Base-by-base conservation (phyloP, 306 rosid genomes). In the Amphicarpaea edgeworthii region DNA sequence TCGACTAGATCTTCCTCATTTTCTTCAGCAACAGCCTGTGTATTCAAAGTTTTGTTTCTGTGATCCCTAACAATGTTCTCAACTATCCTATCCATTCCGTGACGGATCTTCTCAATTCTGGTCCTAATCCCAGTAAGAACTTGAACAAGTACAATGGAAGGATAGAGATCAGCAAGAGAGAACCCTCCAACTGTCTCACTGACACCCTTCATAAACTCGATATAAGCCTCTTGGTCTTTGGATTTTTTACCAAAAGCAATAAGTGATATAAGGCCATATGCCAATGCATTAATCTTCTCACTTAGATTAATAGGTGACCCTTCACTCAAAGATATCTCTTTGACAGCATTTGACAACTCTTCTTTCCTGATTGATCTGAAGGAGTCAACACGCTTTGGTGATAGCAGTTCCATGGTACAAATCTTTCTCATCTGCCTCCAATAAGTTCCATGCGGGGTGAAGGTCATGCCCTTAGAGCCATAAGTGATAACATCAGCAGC, bases 1-100 rank as follows among this genome's bases (percentile, higher is more conserved):
- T 79, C 83, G 72, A 79, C 83, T 19, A 79, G 16, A 72, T 79
- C 75, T 54, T 79, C 75, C n/a, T 49, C 42, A 38, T 8, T 38
- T 38, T 7, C 10, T 6, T 38, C 75, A 20, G 5, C 51, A 37
- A 2, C 14, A 21, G 12, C 37, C 38, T 20, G 8, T 54, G 49
- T 41, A 23, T 23, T 47, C 4, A 16, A 3, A 43, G 4, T 40
- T 47, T 32, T 80, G 15, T 67, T 57, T 41, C 60, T 32, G 28
- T 65, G 84, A 58, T 67, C 76, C 4, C 24, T 58, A 1, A 80
- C 49, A 37, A 74, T 58, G 28, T 38, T 67, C 30, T 60, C 80
- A 67, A 74, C 58, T 5, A 80, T 75, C 58, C 49, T 16, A 24
- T 80, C 76, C 11, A 74, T 38, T 66, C 51, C 80, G 8, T 4